Evolutionary conservation across 2,329 filamentous ascomycete genomes (phyloP), one percentile per base, ranked within the genome.

Genomic region (Fusarium chuoi): DNA sequence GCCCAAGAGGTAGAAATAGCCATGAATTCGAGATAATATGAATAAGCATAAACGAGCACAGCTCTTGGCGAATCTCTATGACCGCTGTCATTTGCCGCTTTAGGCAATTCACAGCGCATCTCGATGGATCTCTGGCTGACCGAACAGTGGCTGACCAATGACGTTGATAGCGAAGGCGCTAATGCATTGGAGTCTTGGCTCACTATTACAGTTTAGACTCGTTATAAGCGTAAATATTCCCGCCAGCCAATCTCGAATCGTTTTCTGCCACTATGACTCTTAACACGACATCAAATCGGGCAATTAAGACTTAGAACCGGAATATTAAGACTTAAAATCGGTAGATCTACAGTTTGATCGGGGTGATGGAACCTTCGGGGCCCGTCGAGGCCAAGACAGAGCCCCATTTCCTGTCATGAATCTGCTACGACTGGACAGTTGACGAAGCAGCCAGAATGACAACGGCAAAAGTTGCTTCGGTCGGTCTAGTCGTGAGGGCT

Each of bases 141-240:
- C 15, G 17, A 28, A 20, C 26, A 48, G 18, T 7, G 6, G 13
- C 28, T 28, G 26, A 8, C 64, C 64, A 68, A 55, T 55, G 28
- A 26, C 17, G 35, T n/a, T 7, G 14, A 26, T 33, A 12, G 10
- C 3, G 3, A 13, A 1, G 9, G 18, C 65, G 36, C 65, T 62
- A 68, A 62, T 69, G 42, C 18, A 51, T 30, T 41, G 52, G n/a
- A 52, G 62, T 46, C 64, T 68, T 56, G 42, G 48, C 38, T 68
- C 57, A 49, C 65, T 55, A 44, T 44, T 68, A 26, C 15, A 55
- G 33, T 39, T 35, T 44, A 67, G 38, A 51, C 41, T 61, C 26
- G 22, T 7, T 36, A 39, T n/a, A 48, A 45, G 61, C 41, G 35
- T 36, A 41, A 14, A 60, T 36, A 14, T 41, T n/a, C 7, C 35